Base-by-base conservation (phyloP, 352 stramenopile species). In the Phytophthora pseudosyringae region DNA sequence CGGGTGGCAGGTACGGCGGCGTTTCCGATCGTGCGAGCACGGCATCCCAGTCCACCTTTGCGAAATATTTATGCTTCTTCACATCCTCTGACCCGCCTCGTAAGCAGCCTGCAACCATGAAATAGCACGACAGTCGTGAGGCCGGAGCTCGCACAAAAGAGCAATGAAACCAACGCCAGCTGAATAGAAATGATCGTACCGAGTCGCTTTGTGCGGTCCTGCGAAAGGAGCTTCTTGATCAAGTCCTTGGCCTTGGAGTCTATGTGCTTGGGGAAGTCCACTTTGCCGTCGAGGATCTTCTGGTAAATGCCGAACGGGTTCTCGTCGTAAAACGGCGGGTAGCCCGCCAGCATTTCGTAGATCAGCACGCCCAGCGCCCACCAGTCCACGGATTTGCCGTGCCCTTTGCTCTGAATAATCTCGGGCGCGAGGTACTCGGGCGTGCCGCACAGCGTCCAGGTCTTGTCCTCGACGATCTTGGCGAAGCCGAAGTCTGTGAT, bases 251-350 rank as follows among this genome's bases (percentile, higher is more conserved):
- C 89, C 59, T 96, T 96, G 54, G 73, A 75, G 64, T 97, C 91
- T 54, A 98, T 89, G 74, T 97, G 81, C 60, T 87, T 88, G 28
- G 93, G 93, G 61, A 94, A 96, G 39, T 97, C 90, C 13, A 98
- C 86, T 52, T 92, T 93, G 41, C 87, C 91, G 53, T 93, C 89
- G 29, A 98, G 64, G 52, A 98, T 98, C 68, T 97, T 97, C 52
- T 98, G 91, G 70, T 98, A 98, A 62, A 98, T 97, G 15, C 89
- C 90, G 59, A 98, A 97, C 38, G 90, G 87, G 53, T 96, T 97
- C 38, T 97, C 89, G 75, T 97, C 93, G 61, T 96, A 97, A 55
- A 97, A 98, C 3, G 91, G 91, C 31, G 91, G 88, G 50, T 92
- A 91, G 3, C 92, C 92, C 0, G 84, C 92, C 9, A 97, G 75